Base-by-base conservation (phyloP, 495 filamentous ascomycete species). In the Parachaetomium inaequale region DNA sequence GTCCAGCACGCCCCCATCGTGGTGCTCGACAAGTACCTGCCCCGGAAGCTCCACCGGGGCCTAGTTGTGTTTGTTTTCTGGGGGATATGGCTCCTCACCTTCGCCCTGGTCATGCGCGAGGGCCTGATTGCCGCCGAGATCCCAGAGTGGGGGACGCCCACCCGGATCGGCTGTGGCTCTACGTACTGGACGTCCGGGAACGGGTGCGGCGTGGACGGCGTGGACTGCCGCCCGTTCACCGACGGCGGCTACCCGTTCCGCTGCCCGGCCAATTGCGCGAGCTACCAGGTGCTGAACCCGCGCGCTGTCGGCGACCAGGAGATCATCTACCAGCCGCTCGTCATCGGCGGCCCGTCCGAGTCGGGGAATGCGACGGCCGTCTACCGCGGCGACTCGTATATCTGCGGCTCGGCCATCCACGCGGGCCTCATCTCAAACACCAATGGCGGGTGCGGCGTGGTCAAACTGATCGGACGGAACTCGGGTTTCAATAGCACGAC, bases 351-450 rank as follows among this genome's bases (percentile, higher is more conserved):
- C 0, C 86, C 89, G 6, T 71, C 81, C 7, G 72, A 77, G n/a
- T 72, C 75, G 3, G 61, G 72, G 40, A 72, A 74, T 12, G 69
- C 70, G 17, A 52, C 81, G 50, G 76, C 81, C 0, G 69, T 88
- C 19, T 96, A 96, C 70, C 84, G 91, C 2, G 88, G 87, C 1
- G 91, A 96, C 68, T 93, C 90, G 21, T 91, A 91, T 66, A 84
- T 94, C 58, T 96, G 91, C 70, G 85, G 86, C 49, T 78, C 90
- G 12, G 91, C 91, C 7, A 88, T 96, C 40, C 91, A 96, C 69
- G 81, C 87, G 0, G 90, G 90, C 19, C 65, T 90, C 50, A 82
- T 92, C 61, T 83, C 83, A 12, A 82, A 91, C 62, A 73, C 79
- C 7, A 77, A 78, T 19, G 91, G 91, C 26, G 91, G 91, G 4